Evolutionary conservation across 2,329 filamentous ascomycete genomes (phyloP).

Genomic region (Fusarium piperis): DNA sequence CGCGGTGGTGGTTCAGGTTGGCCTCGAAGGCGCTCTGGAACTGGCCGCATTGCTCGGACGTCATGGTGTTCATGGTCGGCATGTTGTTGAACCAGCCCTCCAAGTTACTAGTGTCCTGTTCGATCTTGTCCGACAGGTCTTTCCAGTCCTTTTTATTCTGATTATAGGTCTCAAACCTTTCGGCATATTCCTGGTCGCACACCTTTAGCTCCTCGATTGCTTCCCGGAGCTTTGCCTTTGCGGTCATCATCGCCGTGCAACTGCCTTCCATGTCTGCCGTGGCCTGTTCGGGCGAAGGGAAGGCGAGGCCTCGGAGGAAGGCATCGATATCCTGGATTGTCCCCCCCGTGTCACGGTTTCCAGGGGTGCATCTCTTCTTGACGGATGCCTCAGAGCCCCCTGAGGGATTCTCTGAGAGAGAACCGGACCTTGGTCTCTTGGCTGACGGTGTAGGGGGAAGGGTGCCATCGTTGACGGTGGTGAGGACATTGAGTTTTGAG

Average conservation of each 20-base stretch:
- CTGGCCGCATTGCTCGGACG: background rate
- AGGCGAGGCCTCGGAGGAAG: background rate
- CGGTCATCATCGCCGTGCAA: background rate
- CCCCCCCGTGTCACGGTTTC: background rate
- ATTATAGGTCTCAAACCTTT: too few species aligned
- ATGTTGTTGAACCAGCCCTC: background rate
- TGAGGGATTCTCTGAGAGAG: background rate
- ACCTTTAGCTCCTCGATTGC: background rate
- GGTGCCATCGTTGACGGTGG: background rate
- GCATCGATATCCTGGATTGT: background rate
- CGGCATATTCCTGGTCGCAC: background rate
- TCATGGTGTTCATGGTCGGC: background rate
- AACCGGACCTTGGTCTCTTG: background rate
- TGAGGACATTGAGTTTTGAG: background rate
- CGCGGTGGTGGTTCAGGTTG: background rate
- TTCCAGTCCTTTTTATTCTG: background rate
- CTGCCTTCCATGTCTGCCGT: background rate
- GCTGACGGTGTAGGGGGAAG: background rate
- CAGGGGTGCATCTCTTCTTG: background rate
- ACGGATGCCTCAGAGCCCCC: background rate
- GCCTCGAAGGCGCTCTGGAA: background rate
- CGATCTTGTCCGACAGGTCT: background rate
- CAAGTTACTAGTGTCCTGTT: background rate
- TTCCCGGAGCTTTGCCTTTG: background rate
- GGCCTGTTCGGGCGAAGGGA: background rate